Conservation (phyloP, 805 yeast species). For the Pichia sporocuriosa region DNA sequence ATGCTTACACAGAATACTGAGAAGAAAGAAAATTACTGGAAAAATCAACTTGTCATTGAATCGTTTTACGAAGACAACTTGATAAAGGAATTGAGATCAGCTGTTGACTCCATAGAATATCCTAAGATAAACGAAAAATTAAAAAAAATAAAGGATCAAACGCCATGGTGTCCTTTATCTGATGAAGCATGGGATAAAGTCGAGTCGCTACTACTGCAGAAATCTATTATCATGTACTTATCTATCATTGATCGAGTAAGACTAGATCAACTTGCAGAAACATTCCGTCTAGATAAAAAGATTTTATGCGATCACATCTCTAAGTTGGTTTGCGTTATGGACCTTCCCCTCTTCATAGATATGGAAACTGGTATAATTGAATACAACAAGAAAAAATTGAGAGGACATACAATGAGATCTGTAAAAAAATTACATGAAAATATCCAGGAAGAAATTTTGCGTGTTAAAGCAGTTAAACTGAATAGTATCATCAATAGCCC, state of each 20-base stretch:
- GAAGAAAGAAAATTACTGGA: conserved; percentile 11
- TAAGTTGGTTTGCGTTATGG: conserved; percentile 18
- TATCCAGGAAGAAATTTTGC: conserved; percentile 12
- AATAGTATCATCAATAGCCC: conserved; percentile 1
- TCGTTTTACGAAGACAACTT: conserved; percentile 19
- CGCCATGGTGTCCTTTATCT: conserved; percentile 1
- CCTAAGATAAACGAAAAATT: not conserved
- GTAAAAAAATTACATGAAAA: conserved; percentile 6
- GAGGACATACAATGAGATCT: conserved; percentile 1
- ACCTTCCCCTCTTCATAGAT: conserved; percentile 24
- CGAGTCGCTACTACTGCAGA: conserved; percentile 23
- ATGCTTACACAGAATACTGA: conserved; percentile 15
- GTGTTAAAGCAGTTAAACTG: conserved; percentile 7
- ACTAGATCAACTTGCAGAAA: not conserved
- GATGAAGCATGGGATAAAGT: not conserved
- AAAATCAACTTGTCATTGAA: conserved; percentile 12
- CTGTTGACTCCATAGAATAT: conserved; percentile 12
- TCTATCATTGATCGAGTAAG: conserved; percentile 19
- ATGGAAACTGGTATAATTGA: conserved; percentile 12
- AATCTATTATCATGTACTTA: conserved; percentile 28
- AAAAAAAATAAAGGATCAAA: not conserved
- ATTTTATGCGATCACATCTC: not conserved
- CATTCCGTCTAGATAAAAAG: conserved; percentile 1
- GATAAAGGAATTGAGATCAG: conserved; percentile 20
- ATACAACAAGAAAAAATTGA: not conserved